Conservation (phyloP, 2,329 filamentous ascomycete genomes). For the Phyllosticta citriasiana region DNA sequence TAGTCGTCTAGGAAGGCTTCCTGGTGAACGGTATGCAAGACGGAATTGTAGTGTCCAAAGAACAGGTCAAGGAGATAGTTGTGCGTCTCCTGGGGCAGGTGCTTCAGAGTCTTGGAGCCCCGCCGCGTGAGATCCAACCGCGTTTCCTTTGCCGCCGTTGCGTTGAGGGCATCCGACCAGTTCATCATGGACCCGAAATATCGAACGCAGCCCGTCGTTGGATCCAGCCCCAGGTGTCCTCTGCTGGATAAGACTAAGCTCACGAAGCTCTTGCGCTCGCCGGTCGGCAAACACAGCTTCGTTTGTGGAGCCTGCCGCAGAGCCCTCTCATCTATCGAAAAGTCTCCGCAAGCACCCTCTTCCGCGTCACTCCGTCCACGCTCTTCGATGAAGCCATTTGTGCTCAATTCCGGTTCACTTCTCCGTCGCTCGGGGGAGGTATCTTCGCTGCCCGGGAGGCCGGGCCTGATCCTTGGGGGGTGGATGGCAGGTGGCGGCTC, state of each 20-base stretch:
- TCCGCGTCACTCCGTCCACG: slow-evolving; percentile 13
- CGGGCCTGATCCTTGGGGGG: slow-evolving; percentile 41
- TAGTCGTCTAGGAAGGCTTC: slow-evolving; percentile 41
- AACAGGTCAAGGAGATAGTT: slow-evolving; percentile 45
- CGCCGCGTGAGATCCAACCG: slow-evolving; percentile 34
- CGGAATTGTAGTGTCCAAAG: slow-evolving; percentile 43
- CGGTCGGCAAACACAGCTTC: slow-evolving; percentile 13
- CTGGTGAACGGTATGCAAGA: slow-evolving; percentile 41
- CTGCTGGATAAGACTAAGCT: slow-evolving; percentile 40
- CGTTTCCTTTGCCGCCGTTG: slow-evolving; percentile 17
- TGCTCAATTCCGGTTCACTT: slow-evolving; percentile 15
- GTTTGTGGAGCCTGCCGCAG: slow-evolving; percentile 10
- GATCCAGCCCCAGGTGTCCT: slow-evolving; percentile 43
- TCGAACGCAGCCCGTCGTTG: slow-evolving; percentile 39
- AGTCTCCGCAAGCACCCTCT: slow-evolving; percentile 6
- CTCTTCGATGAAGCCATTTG: not conserved
- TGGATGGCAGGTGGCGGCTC: slow-evolving; percentile 42
- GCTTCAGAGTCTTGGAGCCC: slow-evolving; percentile 39
- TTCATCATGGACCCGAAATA: slow-evolving; percentile 48
- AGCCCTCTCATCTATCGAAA: slow-evolving; percentile 17
- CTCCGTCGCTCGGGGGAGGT: slow-evolving; percentile 11
- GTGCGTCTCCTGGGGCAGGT: slow-evolving; percentile 37
- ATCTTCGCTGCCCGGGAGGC: slow-evolving; percentile 23
- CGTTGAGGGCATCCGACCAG: slow-evolving; percentile 29
- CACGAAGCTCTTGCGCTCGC: slow-evolving; percentile 28